Percentiles rank a stretch among this genome's conserved stretches.
Evolutionary conservation across 768 basidiomycete genomes (phyloP).

Genomic region (Suillus brevipes): DNA sequence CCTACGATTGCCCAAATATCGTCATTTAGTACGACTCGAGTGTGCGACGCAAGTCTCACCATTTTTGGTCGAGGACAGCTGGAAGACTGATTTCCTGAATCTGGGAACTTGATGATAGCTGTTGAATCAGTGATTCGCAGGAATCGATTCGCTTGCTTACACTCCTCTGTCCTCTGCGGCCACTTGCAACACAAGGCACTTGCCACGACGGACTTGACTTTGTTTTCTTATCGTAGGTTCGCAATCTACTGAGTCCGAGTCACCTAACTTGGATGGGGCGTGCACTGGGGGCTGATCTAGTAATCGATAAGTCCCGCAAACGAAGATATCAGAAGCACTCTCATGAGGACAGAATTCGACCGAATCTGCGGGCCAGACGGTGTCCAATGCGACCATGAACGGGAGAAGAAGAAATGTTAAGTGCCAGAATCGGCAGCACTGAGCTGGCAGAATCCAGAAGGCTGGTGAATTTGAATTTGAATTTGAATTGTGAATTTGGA

Average conservation of each 20-base stretch:
- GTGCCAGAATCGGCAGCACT: neutral
- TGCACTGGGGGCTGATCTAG: conserved; percentile 36
- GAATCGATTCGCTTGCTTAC: conserved; percentile 32
- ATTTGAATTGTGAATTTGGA: no score
- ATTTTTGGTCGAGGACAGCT: conserved; percentile 93
- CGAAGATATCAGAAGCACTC: conserved; percentile 60
- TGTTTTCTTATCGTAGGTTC: conserved; percentile 5
- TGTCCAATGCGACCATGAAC: conserved; percentile 45
- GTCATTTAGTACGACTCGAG: neutral
- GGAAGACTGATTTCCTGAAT: conserved; percentile 71
- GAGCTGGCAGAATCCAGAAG: no score
- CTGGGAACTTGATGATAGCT: conserved; percentile 42
- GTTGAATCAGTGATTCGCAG: neutral
- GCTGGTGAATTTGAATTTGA: no score
- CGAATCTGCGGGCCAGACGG: conserved; percentile 83
- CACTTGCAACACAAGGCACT: conserved; percentile 69
- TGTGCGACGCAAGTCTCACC: conserved; percentile 47
- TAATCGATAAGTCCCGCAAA: conserved; percentile 92
- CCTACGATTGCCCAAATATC: conserved; percentile 39
- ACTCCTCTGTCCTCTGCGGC: conserved; percentile 32
- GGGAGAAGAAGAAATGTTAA: conserved; percentile 10
- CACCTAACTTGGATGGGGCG: neutral
- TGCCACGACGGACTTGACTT: conserved; percentile 56
- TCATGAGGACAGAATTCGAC: conserved; percentile 87
- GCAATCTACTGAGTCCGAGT: neutral